A percentile compares a stretch with the other conserved stretches of the same genome.
phyloP scores from a whole-genome alignment of 148 eudicot species.

The Spergularia marina region DNA sequence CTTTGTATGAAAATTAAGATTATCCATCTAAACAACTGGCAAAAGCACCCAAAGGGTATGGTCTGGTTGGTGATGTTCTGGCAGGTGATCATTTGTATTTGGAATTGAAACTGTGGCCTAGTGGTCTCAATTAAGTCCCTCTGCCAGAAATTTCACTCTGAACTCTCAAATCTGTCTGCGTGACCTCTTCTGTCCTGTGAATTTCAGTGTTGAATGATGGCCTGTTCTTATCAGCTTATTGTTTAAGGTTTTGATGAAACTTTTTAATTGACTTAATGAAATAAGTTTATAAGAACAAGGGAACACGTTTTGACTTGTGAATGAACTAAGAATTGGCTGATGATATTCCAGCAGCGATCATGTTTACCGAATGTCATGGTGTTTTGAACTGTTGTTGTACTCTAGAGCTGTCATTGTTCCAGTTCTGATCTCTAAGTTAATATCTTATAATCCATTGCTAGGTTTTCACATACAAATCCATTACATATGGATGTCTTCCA shows the following conservation, averaged over 20 bases:
- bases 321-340: neutral
- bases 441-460: slow-evolving; percentile 26
- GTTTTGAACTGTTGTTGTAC: neutral
- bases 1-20: slow-evolving; percentile 5
- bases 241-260: neutral
- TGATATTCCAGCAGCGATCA: no score
- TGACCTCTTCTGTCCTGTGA: neutral
- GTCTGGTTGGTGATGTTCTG: neutral
- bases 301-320: no score
- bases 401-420: neutral
- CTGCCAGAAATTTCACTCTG: neutral
- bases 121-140: neutral
- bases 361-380: slow-evolving; percentile 1
- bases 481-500: slow-evolving; percentile 91
- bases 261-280: neutral
- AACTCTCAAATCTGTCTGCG: neutral
- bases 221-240: neutral
- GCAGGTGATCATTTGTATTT: neutral
- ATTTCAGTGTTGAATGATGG: neutral
- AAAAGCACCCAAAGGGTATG: neutral
- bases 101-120: neutral
- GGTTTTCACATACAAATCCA: slow-evolving; percentile 99
- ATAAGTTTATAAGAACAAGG: neutral
- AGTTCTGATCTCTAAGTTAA: neutral
- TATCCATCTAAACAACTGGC: neutral